A percentile compares a stretch with the other conserved stretches of the same genome.
These are phyloP conservation scores for Phialophora tarda DNA, from an alignment of 2,329 filamentous ascomycete species.

Conservation along the genomic window DNA sequence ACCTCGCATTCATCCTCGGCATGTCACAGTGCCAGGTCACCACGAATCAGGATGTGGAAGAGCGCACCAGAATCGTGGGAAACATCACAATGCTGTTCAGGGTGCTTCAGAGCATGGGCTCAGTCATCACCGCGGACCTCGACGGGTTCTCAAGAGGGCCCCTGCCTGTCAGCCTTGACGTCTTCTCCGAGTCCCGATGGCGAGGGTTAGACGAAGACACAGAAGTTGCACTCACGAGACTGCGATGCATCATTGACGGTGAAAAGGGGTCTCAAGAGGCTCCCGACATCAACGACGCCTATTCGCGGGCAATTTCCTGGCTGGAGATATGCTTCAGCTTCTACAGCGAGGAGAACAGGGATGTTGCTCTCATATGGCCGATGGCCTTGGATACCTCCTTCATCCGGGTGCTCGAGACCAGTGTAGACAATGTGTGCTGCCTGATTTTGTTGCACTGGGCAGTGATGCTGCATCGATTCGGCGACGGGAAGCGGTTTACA, in stretches of 20 bases:
- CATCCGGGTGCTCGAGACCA: neutral
- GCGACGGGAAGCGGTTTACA: neutral
- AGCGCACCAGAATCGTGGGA: neutral
- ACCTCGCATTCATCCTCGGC: slow-evolving; percentile 3
- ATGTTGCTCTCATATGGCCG: slow-evolving; percentile 1
- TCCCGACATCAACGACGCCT: neutral
- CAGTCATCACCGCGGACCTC: neutral
- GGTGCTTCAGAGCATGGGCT: neutral
- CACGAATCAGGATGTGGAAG: neutral
- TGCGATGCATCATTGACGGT: neutral
- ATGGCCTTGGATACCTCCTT: neutral
- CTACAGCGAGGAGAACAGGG: slow-evolving; percentile 3
- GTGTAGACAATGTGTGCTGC: neutral
- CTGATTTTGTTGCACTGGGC: slow-evolving; percentile 10
- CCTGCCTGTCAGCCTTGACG: neutral
- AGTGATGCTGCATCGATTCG: slow-evolving; percentile 5
- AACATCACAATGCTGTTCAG: slow-evolving; percentile 9
- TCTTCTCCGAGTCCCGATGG: neutral
- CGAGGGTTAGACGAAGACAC: neutral
- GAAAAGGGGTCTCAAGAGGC: neutral
- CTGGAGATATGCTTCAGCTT: slow-evolving; percentile 4
- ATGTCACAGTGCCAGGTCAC: neutral
- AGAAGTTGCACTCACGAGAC: neutral
- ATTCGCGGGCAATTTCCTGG: neutral
- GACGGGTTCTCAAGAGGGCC: neutral